phyloP scores from a whole-genome alignment of 768 basidiomycete species.

The Naganishia randhawae region DNA sequence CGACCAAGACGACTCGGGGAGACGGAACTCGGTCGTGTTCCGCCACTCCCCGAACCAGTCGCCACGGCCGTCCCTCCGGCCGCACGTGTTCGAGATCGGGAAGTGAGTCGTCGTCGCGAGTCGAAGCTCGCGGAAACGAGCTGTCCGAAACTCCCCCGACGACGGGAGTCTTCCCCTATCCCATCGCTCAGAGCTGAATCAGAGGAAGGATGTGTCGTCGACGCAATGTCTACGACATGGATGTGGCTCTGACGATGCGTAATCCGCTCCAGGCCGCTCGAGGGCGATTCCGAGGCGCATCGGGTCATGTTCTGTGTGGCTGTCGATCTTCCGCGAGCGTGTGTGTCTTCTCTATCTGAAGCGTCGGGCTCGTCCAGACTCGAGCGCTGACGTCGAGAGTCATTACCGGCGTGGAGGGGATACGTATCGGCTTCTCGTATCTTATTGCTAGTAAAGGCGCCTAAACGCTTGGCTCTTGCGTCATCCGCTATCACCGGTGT shows the following conservation, averaged over 20 bases:
- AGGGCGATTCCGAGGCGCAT: slow-evolving; percentile 32
- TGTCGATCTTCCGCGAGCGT: not conserved
- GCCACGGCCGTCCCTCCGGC: not conserved
- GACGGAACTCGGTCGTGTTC: not conserved
- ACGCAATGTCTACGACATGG: not conserved
- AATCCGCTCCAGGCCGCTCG: slow-evolving; percentile 15
- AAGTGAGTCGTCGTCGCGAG: not conserved
- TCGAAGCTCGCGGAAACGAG: slow-evolving; percentile 29
- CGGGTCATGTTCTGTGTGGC: slow-evolving; percentile 4
- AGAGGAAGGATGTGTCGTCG: not conserved
- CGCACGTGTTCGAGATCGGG: not conserved
- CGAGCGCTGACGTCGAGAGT: too few species aligned
- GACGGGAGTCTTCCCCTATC: slow-evolving; percentile 34
- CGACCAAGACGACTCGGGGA: slow-evolving; percentile 1
- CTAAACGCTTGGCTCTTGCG: not conserved
- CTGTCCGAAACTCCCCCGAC: slow-evolving; percentile 50
- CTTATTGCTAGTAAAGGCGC: slow-evolving; percentile 4
- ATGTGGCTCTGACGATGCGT: slow-evolving; percentile 3
- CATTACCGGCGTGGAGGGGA: too few species aligned
- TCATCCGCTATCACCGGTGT: not conserved
- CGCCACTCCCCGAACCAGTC: not conserved
- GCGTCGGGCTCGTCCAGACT: too few species aligned
- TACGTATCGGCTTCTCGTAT: not conserved
- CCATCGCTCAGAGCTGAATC: not conserved
- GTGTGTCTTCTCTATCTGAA: not conserved